Base-by-base conservation (phyloP, 2,329 filamentous ascomycete species). In the Diaporthe sp. region DNA sequence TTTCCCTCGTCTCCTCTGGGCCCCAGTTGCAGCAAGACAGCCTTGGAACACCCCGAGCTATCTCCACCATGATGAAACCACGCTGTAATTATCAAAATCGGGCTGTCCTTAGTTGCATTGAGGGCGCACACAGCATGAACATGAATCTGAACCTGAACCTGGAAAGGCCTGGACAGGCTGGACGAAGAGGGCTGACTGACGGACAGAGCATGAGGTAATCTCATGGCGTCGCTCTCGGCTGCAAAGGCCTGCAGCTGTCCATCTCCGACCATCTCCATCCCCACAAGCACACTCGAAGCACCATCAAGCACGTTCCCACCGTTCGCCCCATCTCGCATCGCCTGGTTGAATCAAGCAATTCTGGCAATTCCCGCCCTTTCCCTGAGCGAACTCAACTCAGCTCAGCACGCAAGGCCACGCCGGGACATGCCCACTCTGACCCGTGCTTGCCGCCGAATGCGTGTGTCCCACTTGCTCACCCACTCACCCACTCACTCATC, bases 51-150 rank as follows among this genome's bases (percentile, higher is more conserved):
- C 63, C 63, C 63, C 63, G 63, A 51, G 32, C 63, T 66, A 51
- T 66, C 66, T 70, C 66, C 66, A 70, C 66, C 66, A 56, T 32
- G 66, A 55, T 70, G 66, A 70, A 70, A 70, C 66, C 50, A 56
- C 37, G 51, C 37, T 70, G 66, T 70, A 70, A 70, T 70, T 66
- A 66, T 66, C 63, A 37, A 37, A 66, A 66, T 66, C 63, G 63
- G 63, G 63, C 63, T 66, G 63, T 19, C 63, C 63, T 51, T 50
- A 35, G 63, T 66, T 66, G 63, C 63, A 66, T 66, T 66, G 44
- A 51, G 19, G 8, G 25, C 4, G 27, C 37, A 27, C 37, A 42
- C 30, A 30, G 17, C 39, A 47, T 47, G 32, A 35, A 35, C 39
- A n/a, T 32, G 25, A 32, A 47, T 42, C 42, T 47, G 61, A 37